Conservation (phyloP, 176 grass and related monocot genomes). For the Oryza officinalis region DNA sequence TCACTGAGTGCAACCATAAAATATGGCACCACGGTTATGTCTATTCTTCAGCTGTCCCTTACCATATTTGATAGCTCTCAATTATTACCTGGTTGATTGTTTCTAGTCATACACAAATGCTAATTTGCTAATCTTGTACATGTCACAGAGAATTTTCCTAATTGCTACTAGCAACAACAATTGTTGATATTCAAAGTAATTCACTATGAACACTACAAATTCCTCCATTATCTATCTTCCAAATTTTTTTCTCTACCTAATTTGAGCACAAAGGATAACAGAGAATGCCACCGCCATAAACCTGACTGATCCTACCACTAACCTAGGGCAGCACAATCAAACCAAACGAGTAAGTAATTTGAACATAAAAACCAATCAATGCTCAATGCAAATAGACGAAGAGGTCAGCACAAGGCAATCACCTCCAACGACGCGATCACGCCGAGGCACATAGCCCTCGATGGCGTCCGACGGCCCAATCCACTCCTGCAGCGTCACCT, state of each 20-base stretch:
- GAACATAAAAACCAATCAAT: neutral
- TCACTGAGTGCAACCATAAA: neutral
- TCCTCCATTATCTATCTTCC: neutral
- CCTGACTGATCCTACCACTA: neutral
- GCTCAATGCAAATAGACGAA: neutral
- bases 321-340: neutral
- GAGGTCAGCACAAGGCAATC: neutral
- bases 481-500: slow-evolving; percentile 68
- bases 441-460: slow-evolving; percentile 75
- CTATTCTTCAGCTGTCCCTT: neutral
- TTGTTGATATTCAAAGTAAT: neutral
- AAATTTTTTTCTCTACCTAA: neutral
- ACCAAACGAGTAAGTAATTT: neutral
- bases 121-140: neutral
- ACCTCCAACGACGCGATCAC: slow-evolving; percentile 28
- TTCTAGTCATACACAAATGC: neutral
- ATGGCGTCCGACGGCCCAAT: slow-evolving; percentile 70
- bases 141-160: neutral
- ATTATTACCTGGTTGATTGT: neutral
- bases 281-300: neutral
- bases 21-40: neutral
- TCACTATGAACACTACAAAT: neutral
- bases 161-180: neutral
- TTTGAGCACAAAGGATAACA: neutral
- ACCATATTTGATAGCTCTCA: neutral